phyloP scores from a whole-genome alignment of 2,329 filamentous ascomycete species.

The Colletotrichum melonis region DNA sequence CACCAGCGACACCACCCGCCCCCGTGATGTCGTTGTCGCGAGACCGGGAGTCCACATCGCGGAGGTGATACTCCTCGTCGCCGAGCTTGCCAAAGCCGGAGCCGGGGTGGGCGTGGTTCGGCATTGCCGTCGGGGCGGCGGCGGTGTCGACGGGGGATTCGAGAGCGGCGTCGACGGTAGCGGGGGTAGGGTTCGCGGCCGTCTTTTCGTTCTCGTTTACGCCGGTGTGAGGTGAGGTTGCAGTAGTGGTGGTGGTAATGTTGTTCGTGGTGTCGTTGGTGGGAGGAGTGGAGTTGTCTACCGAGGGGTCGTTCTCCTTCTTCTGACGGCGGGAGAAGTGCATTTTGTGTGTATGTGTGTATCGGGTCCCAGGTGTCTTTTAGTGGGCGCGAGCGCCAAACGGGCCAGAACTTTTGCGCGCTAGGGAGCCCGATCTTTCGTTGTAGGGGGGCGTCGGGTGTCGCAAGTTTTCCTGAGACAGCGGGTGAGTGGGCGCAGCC shows the following conservation, averaged over 20 bases:
- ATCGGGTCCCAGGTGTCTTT: neutral
- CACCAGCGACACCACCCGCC: conserved; percentile 35
- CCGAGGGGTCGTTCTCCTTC: neutral
- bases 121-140: conserved; percentile 7
- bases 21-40: neutral
- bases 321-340: conserved; percentile 20
- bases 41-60: conserved; percentile 11
- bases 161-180: neutral
- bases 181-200: neutral
- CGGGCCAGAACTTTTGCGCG: neutral
- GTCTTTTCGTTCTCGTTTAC: neutral
- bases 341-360: neutral
- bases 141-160: neutral
- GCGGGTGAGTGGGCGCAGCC: neutral
- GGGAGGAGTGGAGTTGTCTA: neutral
- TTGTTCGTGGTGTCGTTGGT: neutral
- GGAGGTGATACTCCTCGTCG: conserved; percentile 35
- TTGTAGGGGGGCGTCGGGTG: neutral
- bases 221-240: neutral
- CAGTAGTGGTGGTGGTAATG: neutral
- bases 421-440: neutral
- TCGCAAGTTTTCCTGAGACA: conserved; percentile 1
- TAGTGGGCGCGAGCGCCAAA: neutral
- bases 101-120: conserved; percentile 11
- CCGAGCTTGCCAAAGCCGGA: conserved; percentile 38